A percentile compares a stretch with the other conserved stretches of the same genome.
These are phyloP conservation scores for Ophiostoma populinum DNA, from an alignment of 2,329 filamentous ascomycete genomes.

Conservation along the genomic window DNA sequence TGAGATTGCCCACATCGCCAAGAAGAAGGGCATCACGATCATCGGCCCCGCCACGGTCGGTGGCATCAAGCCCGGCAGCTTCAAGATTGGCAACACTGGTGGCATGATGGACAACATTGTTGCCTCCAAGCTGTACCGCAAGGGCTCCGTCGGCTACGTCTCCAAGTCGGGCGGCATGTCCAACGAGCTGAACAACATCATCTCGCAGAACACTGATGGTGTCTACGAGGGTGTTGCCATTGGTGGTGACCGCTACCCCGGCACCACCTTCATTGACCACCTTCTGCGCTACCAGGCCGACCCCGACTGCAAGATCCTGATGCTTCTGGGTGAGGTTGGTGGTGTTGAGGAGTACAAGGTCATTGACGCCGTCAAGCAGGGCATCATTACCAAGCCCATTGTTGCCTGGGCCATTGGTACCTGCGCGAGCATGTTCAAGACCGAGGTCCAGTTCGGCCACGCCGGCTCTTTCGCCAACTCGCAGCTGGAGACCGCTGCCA, in stretches of 20 bases:
- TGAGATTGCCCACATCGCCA: constrained; percentile 89
- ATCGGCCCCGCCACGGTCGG: constrained; percentile 96
- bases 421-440: constrained; percentile 99
- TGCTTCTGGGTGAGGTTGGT: constrained; percentile 94
- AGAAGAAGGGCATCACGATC: constrained; percentile 98
- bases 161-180: constrained; percentile 99
- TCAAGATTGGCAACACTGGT: constrained; percentile 99
- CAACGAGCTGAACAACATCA: constrained; percentile 99
- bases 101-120: constrained; percentile 99
- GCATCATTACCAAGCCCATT: constrained; percentile 92
- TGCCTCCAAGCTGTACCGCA: constrained; percentile 98
- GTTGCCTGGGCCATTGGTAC: constrained; percentile 99
- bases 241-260: constrained; percentile 96
- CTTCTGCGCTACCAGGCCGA: constrained; percentile 91
- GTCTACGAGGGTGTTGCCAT: constrained; percentile 99
- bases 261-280: constrained; percentile 98
- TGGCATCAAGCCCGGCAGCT: constrained; percentile 97
- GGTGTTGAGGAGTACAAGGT: constrained; percentile 99
- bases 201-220: constrained; percentile 89
- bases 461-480: constrained; percentile 98
- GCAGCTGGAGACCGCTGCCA: constrained; percentile 87
- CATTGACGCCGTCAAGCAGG: constrained; percentile 91
- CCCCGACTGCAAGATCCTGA: constrained; percentile 91
- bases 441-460: constrained; percentile 98
- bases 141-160: constrained; percentile 96